Evolutionary conservation across 2,329 filamentous ascomycete genomes (phyloP).

Genomic region (Fusarium coicis): DNA sequence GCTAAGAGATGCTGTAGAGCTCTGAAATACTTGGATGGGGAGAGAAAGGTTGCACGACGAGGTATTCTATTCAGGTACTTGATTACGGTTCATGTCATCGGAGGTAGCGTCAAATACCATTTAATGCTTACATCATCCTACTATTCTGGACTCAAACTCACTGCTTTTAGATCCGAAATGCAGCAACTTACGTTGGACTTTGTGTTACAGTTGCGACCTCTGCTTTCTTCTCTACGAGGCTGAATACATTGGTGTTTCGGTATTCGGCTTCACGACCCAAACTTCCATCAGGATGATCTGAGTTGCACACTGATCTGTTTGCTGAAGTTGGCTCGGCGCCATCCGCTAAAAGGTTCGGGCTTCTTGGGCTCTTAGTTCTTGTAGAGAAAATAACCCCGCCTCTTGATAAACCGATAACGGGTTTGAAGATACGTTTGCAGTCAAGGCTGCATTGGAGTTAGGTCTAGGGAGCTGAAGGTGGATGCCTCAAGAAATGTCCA

Average conservation of each 20-base stretch:
- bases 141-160: constrained; percentile 9
- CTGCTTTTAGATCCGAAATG: background rate
- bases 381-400: constrained; percentile 17
- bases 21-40: constrained; percentile 1
- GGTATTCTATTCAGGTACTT: constrained; percentile 7
- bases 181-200: constrained; percentile 3
- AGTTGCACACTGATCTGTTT: background rate
- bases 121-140: constrained; percentile 33
- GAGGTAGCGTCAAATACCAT: background rate
- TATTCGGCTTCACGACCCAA: constrained; percentile 11
- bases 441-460: constrained; percentile 14
- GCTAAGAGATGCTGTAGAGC: constrained; percentile 4
- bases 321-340: constrained; percentile 23
- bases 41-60: constrained; percentile 4
- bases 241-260: constrained; percentile 11
- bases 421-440: constrained; percentile 18
- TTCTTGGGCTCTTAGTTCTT: background rate
- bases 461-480: constrained; percentile 10
- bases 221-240: background rate
- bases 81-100: constrained; percentile 1
- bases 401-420: constrained; percentile 32
- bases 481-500: constrained; percentile 20
- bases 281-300: background rate
- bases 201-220: constrained; percentile 3
- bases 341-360: constrained; percentile 14